Evolutionary conservation across 2,329 filamentous ascomycete genomes (phyloP), one percentile per base, ranked within the genome.

Genomic region (Pseudocercospora macadamiae): DNA sequence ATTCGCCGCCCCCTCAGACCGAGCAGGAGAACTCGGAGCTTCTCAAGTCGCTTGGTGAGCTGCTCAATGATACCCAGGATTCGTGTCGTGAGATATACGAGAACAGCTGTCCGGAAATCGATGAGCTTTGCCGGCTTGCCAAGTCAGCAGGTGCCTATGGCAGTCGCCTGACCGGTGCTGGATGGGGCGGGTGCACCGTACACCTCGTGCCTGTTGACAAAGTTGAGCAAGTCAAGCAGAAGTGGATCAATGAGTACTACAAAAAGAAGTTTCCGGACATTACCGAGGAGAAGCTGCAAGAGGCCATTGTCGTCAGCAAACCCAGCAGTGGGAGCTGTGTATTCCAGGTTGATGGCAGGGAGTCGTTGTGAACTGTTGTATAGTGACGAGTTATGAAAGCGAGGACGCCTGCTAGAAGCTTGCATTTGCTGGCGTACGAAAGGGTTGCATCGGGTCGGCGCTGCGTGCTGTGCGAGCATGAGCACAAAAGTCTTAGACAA

Each of bases 131-230:
- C 75, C 75, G 81, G 36, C 88, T 97, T 65, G 93, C 93, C 0
- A 82, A 87, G 25, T 81, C 80, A 14, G 90, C 90, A 0, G 95
- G 95, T 2, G 86, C 90, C 16, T 92, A 91, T 72, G 95, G 93
- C 25, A 92, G 89, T 67, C 82, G 93, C 23, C 78, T 97, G 67
- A 97, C 93, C 0, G 95, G 95, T 36, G 95, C 95, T 0, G 95
- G 95, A 2, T 99, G 95, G 95, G 95, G 95, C 62, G 95, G 95
- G 2, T 97, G 95, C 78, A 95, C 86, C 61, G 93, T 99, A 58
- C 95, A 99, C 77, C 83, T 99, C 57, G 89, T 97, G 53, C 89
- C 93, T 0, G 89, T 86, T 58, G 84, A 91, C 69, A 93, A 89
- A 75, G 89, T 97, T 0, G 86, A 88, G 4, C 84, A 80, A 23